A percentile compares a stretch with the other conserved stretches of the same genome.
Conservation (phyloP, 2,329 filamentous ascomycete species). For the Botrytis elliptica region DNA sequence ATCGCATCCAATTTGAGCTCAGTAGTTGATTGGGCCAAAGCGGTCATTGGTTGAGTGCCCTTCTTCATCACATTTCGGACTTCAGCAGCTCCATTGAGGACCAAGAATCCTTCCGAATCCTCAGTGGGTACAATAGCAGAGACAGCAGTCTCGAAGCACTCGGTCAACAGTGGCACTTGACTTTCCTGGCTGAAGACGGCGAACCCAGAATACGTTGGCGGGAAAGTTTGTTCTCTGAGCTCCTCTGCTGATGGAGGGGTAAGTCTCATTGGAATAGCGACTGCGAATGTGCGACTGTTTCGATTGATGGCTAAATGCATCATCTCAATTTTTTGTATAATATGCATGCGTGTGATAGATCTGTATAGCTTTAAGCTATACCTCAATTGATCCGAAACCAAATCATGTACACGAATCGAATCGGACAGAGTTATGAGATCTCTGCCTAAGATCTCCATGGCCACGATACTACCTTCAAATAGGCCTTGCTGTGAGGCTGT, state of each 20-base stretch:
- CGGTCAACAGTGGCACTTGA: conserved; percentile 57
- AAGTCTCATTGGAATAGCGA: conserved; percentile 48
- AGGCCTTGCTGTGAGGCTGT: conserved; percentile 66
- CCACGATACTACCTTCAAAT: conserved; percentile 62
- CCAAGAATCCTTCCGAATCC: conserved; percentile 68
- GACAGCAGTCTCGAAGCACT: conserved; percentile 57
- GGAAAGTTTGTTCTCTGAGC: conserved; percentile 37
- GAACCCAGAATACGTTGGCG: conserved; percentile 51
- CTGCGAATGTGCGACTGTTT: conserved; percentile 62
- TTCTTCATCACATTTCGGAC: conserved; percentile 63
- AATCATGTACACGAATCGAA: conserved; percentile 75
- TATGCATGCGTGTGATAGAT: conserved; percentile 39
- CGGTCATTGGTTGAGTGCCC: conserved; percentile 52
- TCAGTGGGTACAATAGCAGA: conserved; percentile 65
- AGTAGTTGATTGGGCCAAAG: conserved; percentile 56
- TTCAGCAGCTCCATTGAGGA: conserved; percentile 73
- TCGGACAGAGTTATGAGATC: conserved; percentile 74
- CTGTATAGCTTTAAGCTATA: conserved; percentile 61
- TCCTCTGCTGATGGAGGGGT: conserved; percentile 17
- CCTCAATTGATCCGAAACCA: conserved; percentile 73
- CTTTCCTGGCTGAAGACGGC: conserved; percentile 65
- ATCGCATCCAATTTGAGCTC: conserved; percentile 40
- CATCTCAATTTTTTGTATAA: conserved; percentile 46
- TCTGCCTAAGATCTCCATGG: conserved; percentile 69
- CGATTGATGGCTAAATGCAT: conserved; percentile 71